These are phyloP conservation scores for Cinnamomum micranthum DNA, from an alignment of 164 flowering plant species.

Conservation along the genomic window DNA sequence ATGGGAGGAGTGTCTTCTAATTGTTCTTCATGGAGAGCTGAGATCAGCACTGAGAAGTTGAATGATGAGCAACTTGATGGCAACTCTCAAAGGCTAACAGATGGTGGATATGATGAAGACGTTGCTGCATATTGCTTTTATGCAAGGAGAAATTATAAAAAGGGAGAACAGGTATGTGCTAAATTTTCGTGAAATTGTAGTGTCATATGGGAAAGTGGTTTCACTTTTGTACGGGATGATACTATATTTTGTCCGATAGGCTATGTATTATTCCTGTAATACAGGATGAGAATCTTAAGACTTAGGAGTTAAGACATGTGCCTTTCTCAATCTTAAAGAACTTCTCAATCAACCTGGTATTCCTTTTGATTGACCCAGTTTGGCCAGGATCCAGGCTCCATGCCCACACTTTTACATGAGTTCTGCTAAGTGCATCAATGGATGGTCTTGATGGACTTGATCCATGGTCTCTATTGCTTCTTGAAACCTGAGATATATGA, in stretches of 20 bases:
- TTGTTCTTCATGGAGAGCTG: conserved; percentile 13
- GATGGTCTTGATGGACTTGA: not conserved
- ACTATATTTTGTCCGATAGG: not conserved
- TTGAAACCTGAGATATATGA: not conserved
- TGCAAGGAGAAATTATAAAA: conserved; percentile 61
- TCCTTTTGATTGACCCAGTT: not conserved
- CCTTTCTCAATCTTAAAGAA: not conserved
- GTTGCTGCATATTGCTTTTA: conserved; percentile 74
- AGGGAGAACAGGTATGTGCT: conserved; percentile 80
- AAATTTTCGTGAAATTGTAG: not conserved
- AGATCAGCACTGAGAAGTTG: conserved; percentile 9
- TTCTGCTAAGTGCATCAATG: not conserved
- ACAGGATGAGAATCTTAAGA: not conserved
- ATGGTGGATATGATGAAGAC: conserved; percentile 69
- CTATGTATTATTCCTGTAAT: not conserved
- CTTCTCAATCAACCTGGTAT: not conserved
- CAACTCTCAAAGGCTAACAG: conserved; percentile 45
- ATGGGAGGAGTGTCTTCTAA: conserved; percentile 31
- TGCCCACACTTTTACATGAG: not conserved
- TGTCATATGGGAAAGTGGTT: not conserved
- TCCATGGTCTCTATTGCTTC: not conserved
- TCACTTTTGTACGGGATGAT: not conserved
- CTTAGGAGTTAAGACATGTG: not conserved
- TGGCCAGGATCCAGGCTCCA: not conserved
- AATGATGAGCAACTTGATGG: conserved; percentile 22